Base-by-base conservation (phyloP, 2,329 filamentous ascomycete genomes). In the Botrytis hyacinthi region DNA sequence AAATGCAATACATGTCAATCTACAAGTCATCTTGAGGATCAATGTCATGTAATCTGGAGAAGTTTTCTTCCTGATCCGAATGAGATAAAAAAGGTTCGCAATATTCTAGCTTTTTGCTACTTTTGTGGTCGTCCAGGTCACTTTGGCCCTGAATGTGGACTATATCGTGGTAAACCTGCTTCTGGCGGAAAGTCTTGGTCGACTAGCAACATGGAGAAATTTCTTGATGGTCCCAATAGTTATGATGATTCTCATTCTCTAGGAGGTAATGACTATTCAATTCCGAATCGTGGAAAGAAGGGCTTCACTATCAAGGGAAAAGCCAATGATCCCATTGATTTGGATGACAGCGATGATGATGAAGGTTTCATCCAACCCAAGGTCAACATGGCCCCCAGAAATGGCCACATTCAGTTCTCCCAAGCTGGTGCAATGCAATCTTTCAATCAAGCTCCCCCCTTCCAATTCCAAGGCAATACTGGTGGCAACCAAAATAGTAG, bases 31-130 rank as follows among this genome's bases (percentile, higher is more conserved):
- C 77, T 85, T 14, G 91, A 93, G 78, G 79, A 83, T 20, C 82
- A 86, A 3, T 93, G 92, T 80, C 85, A 87, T 71, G 83, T 85
- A 66, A 82, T 91, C 37, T 93, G 90, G 90, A 84, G 86, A 73
- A 88, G 85, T 29, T 91, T 87, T 79, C 80, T 82, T 20, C 84
- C 84, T 3, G 80, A 82, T 22, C 77, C 81, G 16, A 78, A 81
- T 26, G 81, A 81, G 22, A 81, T 85, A 67, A 83, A 82, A 73
- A 88, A 84, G 74, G 87, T 90, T 57, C 82, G 81, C 67, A 80
- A 81, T 44, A 84, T 91, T 32, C 84, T 84, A 0, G 81, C 84
- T 0, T 86, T 84, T 71, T 91, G 90, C 80, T 89, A 88, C 73
- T 80, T 79, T 51, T 92, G 90, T 77, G 89, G 88, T 40, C 80